Conservation (phyloP, 2,329 filamentous ascomycete species). For the Aspergillus tubingensis region DNA sequence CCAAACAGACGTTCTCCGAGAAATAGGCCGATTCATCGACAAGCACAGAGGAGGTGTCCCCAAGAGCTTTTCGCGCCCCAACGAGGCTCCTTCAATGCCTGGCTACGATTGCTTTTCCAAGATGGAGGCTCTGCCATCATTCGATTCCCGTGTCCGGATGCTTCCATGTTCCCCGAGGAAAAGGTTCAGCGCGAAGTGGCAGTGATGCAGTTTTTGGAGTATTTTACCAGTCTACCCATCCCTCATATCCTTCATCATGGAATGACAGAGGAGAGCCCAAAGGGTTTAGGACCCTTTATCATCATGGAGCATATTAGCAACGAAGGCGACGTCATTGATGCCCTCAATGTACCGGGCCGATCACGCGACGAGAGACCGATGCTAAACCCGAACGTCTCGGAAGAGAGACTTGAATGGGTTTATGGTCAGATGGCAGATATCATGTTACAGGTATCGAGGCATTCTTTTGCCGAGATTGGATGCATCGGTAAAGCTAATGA, state of each 20-base stretch:
- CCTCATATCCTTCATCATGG: conserved; percentile 12
- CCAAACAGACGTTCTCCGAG: conserved; percentile 6
- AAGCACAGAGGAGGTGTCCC: conserved; percentile 18
- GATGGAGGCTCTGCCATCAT: conserved; percentile 20
- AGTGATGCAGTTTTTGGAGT: conserved; percentile 18
- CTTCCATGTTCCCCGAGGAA: conserved; percentile 31
- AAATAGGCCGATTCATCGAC: conserved; percentile 15
- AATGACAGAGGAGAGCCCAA: background rate
- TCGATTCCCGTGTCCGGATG: conserved; percentile 22
- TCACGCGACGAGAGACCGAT: conserved; percentile 4
- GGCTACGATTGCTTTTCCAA: conserved; percentile 24
- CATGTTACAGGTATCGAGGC: conserved; percentile 35
- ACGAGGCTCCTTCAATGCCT: conserved; percentile 23
- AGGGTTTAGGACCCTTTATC: background rate
- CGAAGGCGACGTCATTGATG: background rate
- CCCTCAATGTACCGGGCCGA: background rate
- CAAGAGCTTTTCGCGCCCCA: conserved; percentile 12
- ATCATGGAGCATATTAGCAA: conserved; percentile 6
- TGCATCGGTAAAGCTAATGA: conserved; percentile 35
- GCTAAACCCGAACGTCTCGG: conserved; percentile 14
- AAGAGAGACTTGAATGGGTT: conserved; percentile 12
- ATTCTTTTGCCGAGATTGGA: conserved; percentile 35
- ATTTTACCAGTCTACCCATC: conserved; percentile 23
- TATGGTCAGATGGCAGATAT: conserved; percentile 25
- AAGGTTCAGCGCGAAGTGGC: conserved; percentile 36